phyloP scores from a whole-genome alignment of 129 eudicot genomes.

The Logfia minima region DNA sequence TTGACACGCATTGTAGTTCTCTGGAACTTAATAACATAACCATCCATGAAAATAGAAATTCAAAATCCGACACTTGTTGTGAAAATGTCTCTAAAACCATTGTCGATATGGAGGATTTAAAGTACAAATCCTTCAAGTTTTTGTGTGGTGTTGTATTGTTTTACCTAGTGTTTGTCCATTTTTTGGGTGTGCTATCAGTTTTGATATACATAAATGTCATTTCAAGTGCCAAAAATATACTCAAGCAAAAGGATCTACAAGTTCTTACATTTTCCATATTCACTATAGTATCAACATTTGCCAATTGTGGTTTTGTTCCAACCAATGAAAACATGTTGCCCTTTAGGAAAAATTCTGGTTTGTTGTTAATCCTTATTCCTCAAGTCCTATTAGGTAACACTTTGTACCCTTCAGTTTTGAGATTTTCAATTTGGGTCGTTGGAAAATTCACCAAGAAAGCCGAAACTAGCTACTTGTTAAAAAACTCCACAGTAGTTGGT shows the following conservation, averaged over 20 bases:
- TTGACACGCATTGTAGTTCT: not conserved
- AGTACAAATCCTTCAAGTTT: constrained; percentile 11
- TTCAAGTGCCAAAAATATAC: constrained; percentile 40
- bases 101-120: not conserved
- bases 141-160: constrained; percentile 24
- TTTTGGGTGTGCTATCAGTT: constrained; percentile 25
- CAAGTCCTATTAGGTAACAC: constrained; percentile 49
- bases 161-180: constrained; percentile 33
- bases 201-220: constrained; percentile 26
- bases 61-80: not conserved
- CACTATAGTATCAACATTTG: constrained; percentile 46
- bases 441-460: constrained; percentile 26
- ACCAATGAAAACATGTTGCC: constrained; percentile 62
- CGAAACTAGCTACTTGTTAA: constrained; percentile 41
- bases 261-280: constrained; percentile 31
- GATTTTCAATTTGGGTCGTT: constrained; percentile 18
- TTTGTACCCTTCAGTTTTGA: constrained; percentile 37
- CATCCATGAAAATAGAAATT: not conserved
- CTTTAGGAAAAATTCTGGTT: constrained; percentile 52
- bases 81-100: not conserved
- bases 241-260: constrained; percentile 40
- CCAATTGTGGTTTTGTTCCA: constrained; percentile 59
- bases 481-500: constrained; percentile 25
- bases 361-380: constrained; percentile 47
- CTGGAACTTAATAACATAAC: not conserved